Evolutionary conservation across 495 filamentous ascomycete species (phyloP).

Genomic region (Aspergillus baeticus): DNA sequence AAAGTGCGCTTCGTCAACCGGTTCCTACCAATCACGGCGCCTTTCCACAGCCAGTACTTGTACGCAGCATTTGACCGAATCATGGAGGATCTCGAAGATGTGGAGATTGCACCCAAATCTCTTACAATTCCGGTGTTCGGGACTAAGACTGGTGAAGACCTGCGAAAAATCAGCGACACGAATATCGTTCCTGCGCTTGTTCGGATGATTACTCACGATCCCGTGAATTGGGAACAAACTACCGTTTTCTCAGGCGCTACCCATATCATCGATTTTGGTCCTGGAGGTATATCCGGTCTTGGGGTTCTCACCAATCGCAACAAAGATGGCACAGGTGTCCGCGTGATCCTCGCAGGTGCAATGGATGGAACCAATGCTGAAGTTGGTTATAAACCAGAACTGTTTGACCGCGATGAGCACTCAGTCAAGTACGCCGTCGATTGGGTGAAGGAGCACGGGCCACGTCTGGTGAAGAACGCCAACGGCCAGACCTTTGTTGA

Average conservation of each 20-base stretch:
- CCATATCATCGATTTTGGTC: slow-evolving; percentile 94
- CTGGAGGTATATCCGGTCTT: slow-evolving; percentile 92
- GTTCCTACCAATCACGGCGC: slow-evolving; percentile 95
- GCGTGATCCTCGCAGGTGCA: slow-evolving; percentile 87
- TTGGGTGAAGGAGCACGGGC: slow-evolving; percentile 96
- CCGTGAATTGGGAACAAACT: slow-evolving; percentile 92
- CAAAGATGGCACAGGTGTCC: slow-evolving; percentile 96
- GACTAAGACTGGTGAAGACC: slow-evolving; percentile 80
- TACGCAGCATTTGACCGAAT: slow-evolving; percentile 74
- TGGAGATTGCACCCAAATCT: slow-evolving; percentile 64
- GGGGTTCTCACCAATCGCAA: slow-evolving; percentile 97
- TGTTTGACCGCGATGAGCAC: slow-evolving; percentile 93
- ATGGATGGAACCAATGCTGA: slow-evolving; percentile 87
- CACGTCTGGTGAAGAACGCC: slow-evolving; percentile 82
- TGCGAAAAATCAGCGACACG: slow-evolving; percentile 61
- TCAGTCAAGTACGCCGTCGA: slow-evolving; percentile 95
- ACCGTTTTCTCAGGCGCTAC: slow-evolving; percentile 86
- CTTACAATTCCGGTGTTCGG: slow-evolving; percentile 83
- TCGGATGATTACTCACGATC: slow-evolving; percentile 88
- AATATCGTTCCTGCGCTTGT: slow-evolving; percentile 79
- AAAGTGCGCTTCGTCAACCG: slow-evolving; percentile 96
- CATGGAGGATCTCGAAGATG: slow-evolving; percentile 79
- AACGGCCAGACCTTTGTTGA: slow-evolving; percentile 86
- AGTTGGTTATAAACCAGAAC: slow-evolving; percentile 93
- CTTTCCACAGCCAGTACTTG: slow-evolving; percentile 96